Conservation (phyloP, 176 grass and related monocot genomes). For the Oryza rufipogon region DNA sequence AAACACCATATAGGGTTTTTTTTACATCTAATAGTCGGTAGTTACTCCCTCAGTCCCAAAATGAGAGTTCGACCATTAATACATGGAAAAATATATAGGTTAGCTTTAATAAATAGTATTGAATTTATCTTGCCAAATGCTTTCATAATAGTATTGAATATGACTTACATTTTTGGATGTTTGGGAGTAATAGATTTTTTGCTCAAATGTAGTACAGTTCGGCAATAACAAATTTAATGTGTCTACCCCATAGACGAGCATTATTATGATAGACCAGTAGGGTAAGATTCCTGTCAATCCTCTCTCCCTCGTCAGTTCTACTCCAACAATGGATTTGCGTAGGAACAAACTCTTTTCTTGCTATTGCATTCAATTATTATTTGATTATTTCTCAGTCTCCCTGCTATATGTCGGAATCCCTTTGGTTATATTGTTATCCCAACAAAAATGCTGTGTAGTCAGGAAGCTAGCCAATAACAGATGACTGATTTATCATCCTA, state of each 20-base stretch:
- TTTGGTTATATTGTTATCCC: slow-evolving; percentile 1
- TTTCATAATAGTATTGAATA: background rate
- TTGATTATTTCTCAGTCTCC: background rate
- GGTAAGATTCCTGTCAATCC: background rate
- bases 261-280: background rate
- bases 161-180: background rate
- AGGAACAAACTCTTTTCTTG: background rate
- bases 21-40: background rate
- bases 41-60: background rate
- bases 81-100: background rate
- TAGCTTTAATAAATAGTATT: background rate
- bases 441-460: background rate
- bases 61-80: background rate
- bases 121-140: background rate
- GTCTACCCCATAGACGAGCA: background rate
- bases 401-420: slow-evolving; percentile 1
- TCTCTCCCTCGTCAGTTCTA: background rate
- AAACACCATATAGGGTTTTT: background rate
- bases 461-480: background rate
- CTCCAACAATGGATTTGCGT: background rate
- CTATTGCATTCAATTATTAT: slow-evolving; percentile 11
- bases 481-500: slow-evolving; percentile 13
- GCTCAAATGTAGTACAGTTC: background rate
- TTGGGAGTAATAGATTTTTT: background rate
- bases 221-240: background rate